Conservation (phyloP, 805 yeast genomes). For the Kluyveromyces nonfermentans region DNA sequence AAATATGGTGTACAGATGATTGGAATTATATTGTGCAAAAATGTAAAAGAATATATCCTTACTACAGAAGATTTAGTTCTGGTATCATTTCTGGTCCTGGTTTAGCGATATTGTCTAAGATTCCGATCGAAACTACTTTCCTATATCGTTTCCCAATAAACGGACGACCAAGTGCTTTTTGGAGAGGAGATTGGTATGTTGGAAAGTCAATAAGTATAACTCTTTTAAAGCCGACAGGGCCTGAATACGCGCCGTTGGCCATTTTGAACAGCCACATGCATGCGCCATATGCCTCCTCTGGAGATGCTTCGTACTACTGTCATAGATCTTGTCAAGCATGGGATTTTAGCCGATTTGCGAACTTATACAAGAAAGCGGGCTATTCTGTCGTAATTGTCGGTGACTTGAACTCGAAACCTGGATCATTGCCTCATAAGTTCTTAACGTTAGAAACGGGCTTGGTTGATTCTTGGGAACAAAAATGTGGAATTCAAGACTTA, state of each 20-base stretch:
- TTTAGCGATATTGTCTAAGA: constrained; percentile 68
- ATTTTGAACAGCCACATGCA: constrained; percentile 91
- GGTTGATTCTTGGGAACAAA: constrained; percentile 72
- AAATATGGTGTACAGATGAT: constrained; percentile 82
- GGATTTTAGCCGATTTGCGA: constrained; percentile 72
- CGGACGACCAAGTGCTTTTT: constrained; percentile 89
- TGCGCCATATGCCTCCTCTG: constrained; percentile 78
- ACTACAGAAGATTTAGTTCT: constrained; percentile 59
- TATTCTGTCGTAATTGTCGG: constrained; percentile 86
- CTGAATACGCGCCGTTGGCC: constrained; percentile 51
- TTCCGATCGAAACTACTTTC: constrained; percentile 74
- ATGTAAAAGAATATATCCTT: constrained; percentile 46
- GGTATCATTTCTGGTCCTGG: constrained; percentile 95
- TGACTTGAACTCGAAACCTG: constrained; percentile 85
- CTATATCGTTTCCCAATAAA: constrained; percentile 82
- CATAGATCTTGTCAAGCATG: constrained; percentile 95
- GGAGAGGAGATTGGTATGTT: constrained; percentile 95
- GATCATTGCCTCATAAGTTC: constrained; percentile 69
- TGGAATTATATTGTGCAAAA: constrained; percentile 52
- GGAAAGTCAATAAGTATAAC: constrained; percentile 85
- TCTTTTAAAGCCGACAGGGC: constrained; percentile 42
- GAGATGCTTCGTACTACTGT: constrained; percentile 84
- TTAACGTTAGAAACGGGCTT: constrained; percentile 61
- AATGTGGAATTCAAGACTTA: constrained; percentile 41
- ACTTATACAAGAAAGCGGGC: constrained; percentile 57